A percentile compares a stretch with the other conserved stretches of the same genome.
These are phyloP conservation scores for Candida tetrigidarum DNA, from an alignment of 1,139 yeast genomes.

Conservation along the genomic window DNA sequence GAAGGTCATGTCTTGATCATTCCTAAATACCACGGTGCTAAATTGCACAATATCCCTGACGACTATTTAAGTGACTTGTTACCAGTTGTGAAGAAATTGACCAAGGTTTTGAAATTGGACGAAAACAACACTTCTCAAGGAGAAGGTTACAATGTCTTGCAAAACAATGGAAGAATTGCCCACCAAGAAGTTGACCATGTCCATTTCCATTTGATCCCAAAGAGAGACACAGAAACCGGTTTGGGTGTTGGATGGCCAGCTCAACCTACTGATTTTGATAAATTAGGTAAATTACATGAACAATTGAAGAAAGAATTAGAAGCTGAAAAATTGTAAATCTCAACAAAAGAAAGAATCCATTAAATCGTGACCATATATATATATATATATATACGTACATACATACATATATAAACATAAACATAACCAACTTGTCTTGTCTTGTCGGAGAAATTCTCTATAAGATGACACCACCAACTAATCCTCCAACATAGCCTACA, in stretches of 20 bases:
- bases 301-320: conserved; percentile 57
- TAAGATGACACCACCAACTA: conserved; percentile 44
- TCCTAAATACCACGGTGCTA: conserved; percentile 93
- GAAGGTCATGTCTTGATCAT: conserved; percentile 87
- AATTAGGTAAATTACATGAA: conserved; percentile 67
- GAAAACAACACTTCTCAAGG: conserved; percentile 57
- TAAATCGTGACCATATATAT: too few relatives aligned
- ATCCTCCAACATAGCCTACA: conserved; percentile 73
- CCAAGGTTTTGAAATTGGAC: conserved; percentile 69
- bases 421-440: too few relatives aligned
- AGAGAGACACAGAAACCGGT: conserved; percentile 70
- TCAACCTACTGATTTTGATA: conserved; percentile 72
- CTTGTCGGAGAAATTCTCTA: neutral
- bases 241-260: conserved; percentile 92
- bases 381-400: conserved; percentile 5
- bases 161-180: conserved; percentile 92
- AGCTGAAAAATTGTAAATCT: conserved; percentile 26
- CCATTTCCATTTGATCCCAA: conserved; percentile 95
- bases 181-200: conserved; percentile 96
- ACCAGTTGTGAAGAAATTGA: conserved; percentile 86
- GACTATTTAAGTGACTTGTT: conserved; percentile 82
- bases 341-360: neutral
- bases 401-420: conserved; percentile 1
- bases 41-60: conserved; percentile 89
- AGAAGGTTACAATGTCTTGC: conserved; percentile 84